A percentile compares a stretch with the other conserved stretches of the same genome.
Evolutionary conservation across 352 stramenopile species (phyloP).

Genomic region (Globisporangium parvum): DNA sequence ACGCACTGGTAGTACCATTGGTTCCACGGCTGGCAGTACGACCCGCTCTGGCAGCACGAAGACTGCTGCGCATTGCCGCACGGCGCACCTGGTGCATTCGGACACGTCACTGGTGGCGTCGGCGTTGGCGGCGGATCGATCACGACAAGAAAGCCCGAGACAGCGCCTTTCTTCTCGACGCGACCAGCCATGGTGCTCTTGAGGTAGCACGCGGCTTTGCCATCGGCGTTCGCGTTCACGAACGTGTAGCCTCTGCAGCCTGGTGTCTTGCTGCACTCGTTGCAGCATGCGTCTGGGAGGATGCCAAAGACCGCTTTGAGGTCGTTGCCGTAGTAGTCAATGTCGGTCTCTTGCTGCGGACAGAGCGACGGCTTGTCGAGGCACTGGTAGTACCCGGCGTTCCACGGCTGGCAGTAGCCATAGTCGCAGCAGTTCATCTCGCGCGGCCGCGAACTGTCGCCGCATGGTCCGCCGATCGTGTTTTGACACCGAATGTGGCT

Average conservation of each 20-base stretch:
- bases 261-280: constrained; percentile 25
- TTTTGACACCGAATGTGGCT: constrained; percentile 40
- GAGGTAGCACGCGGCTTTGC: constrained; percentile 45
- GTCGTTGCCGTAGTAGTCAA: constrained; percentile 45
- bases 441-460: constrained; percentile 21
- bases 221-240: constrained; percentile 44
- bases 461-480: constrained; percentile 35
- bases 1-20: constrained; percentile 55
- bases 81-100: constrained; percentile 16
- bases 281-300: constrained; percentile 29
- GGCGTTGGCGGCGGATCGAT: neutral
- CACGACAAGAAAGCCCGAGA: constrained; percentile 19
- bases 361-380: constrained; percentile 26
- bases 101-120: constrained; percentile 10
- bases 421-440: constrained; percentile 34
- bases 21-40: constrained; percentile 66
- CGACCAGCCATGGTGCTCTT: constrained; percentile 26
- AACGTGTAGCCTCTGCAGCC: constrained; percentile 55
- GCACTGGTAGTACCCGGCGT: constrained; percentile 54
- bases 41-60: constrained; percentile 30
- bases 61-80: constrained; percentile 25
- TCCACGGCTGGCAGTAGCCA: constrained; percentile 60
- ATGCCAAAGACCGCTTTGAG: constrained; percentile 30
- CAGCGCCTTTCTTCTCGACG: constrained; percentile 27
- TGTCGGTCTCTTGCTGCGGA: constrained; percentile 34